A percentile compares a stretch with the other conserved stretches of the same genome.
Conservation (phyloP, 495 filamentous ascomycete species). For the Symbiotaphrina buchneri region DNA sequence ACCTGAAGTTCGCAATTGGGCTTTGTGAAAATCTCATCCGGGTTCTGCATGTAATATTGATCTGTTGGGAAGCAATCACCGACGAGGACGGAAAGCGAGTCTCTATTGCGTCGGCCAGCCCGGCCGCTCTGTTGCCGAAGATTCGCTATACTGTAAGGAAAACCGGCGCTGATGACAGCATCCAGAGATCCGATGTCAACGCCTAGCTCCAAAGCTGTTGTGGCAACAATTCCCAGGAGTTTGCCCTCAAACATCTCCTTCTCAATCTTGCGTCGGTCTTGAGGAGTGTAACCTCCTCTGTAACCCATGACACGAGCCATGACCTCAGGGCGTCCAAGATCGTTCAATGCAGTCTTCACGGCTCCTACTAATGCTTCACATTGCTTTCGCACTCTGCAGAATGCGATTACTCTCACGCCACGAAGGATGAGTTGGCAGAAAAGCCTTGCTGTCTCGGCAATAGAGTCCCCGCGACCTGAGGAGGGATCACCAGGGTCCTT, state of each 20-base stretch:
- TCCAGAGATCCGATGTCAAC: conserved; percentile 93
- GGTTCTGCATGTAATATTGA: conserved; percentile 93
- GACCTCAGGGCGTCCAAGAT: conserved; percentile 48
- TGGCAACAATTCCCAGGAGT: conserved; percentile 82
- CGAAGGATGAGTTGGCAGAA: conserved; percentile 80
- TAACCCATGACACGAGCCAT: conserved; percentile 81
- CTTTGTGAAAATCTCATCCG: conserved; percentile 85
- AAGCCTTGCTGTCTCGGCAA: conserved; percentile 64
- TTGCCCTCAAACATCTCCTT: conserved; percentile 94
- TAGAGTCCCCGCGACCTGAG: conserved; percentile 63
- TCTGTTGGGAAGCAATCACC: conserved; percentile 87
- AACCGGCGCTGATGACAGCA: conserved; percentile 82
- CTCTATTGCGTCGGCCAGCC: conserved; percentile 80
- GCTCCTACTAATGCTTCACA: conserved; percentile 73
- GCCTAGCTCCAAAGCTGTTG: conserved; percentile 78
- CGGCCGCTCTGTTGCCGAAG: conserved; percentile 86
- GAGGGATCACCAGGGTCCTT: conserved; percentile 75
- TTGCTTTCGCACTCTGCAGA: conserved; percentile 66
- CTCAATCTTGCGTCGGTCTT: conserved; percentile 80
- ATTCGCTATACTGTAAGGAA: conserved; percentile 88
- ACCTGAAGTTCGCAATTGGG: conserved; percentile 78
- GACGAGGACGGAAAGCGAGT: conserved; percentile 76
- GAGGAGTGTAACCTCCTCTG: conserved; percentile 83
- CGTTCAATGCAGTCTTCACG: conserved; percentile 51
- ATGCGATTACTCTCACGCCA: conserved; percentile 84